These are phyloP conservation scores for Leccinum pseudoinsigne DNA, from an alignment of 1,284 basidiomycete species.

Conservation along the genomic window DNA sequence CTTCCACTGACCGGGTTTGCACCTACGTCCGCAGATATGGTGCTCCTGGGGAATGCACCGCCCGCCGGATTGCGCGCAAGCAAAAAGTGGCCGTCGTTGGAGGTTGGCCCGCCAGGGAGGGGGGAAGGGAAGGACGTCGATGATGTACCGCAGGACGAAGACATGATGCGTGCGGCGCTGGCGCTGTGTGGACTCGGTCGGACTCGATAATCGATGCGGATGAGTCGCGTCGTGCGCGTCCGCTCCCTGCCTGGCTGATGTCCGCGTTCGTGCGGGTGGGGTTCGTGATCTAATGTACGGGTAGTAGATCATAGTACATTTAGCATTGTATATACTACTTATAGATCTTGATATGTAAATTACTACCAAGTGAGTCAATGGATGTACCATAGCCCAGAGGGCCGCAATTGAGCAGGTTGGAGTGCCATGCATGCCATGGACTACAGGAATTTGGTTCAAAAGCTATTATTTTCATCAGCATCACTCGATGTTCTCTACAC, in stretches of 20 bases:
- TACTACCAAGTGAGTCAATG: too few species aligned
- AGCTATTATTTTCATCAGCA: too few species aligned
- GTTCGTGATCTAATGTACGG: not conserved
- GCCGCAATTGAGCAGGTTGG: too few species aligned
- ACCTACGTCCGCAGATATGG: not conserved
- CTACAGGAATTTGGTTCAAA: too few species aligned
- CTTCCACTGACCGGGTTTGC: conserved; percentile 3
- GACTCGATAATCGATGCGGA: conserved; percentile 9
- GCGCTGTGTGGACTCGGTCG: conserved; percentile 59
- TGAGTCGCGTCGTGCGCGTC: conserved; percentile 8
- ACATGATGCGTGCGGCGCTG: conserved; percentile 62
- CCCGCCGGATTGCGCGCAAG: not conserved
- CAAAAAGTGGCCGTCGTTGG: conserved; percentile 12
- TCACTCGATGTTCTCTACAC: not conserved
- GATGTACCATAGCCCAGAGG: too few species aligned
- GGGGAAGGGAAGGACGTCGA: conserved; percentile 12
- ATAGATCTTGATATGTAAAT: not conserved
- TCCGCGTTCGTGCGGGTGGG: not conserved
- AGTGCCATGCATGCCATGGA: too few species aligned
- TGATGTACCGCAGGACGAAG: conserved; percentile 48
- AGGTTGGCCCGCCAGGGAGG: conserved; percentile 3
- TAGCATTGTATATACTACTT: not conserved
- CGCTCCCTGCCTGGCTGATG: not conserved
- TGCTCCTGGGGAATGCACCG: not conserved
- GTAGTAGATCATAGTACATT: not conserved